Evolutionary conservation across 1,139 yeast genomes (phyloP).

Genomic region (Zygosaccharomyces sapae): DNA sequence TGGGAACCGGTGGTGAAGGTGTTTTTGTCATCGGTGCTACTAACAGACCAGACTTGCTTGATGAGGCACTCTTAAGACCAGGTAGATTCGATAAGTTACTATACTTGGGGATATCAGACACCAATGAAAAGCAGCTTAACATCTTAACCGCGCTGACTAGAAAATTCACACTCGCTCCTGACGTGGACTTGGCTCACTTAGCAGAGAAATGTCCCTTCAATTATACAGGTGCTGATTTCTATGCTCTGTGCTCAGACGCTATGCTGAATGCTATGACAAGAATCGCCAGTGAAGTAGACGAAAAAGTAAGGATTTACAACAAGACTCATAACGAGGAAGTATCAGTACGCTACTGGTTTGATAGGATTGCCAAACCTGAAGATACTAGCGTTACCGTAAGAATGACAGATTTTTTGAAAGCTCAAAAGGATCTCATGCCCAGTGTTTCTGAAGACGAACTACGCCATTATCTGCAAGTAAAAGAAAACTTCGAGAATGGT

Average conservation of each 20-base stretch:
- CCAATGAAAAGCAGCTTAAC: constrained; percentile 81
- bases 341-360: constrained; percentile 88
- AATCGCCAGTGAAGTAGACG: constrained; percentile 72
- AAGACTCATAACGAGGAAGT: constrained; percentile 39
- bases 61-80: constrained; percentile 89
- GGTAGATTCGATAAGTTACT: constrained; percentile 95
- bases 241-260: constrained; percentile 90
- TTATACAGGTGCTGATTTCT: constrained; percentile 97
- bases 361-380: constrained; percentile 61
- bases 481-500: constrained; percentile 62
- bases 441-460: constrained; percentile 87
- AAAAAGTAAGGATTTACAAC: constrained; percentile 55
- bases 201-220: constrained; percentile 79
- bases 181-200: constrained; percentile 56
- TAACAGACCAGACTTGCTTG: constrained; percentile 88
- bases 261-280: constrained; percentile 95
- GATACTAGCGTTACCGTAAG: constrained; percentile 70
- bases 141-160: constrained; percentile 85
- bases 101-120: constrained; percentile 87
- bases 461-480: constrained; percentile 69
- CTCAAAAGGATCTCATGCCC: constrained; percentile 68
- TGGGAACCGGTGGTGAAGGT: constrained; percentile 85
- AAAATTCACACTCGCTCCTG: constrained; percentile 61
- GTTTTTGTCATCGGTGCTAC: constrained; percentile 98
- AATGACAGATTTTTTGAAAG: constrained; percentile 69